Conservation (phyloP, 139 green algal species). For the Nannochloris sp. region DNA sequence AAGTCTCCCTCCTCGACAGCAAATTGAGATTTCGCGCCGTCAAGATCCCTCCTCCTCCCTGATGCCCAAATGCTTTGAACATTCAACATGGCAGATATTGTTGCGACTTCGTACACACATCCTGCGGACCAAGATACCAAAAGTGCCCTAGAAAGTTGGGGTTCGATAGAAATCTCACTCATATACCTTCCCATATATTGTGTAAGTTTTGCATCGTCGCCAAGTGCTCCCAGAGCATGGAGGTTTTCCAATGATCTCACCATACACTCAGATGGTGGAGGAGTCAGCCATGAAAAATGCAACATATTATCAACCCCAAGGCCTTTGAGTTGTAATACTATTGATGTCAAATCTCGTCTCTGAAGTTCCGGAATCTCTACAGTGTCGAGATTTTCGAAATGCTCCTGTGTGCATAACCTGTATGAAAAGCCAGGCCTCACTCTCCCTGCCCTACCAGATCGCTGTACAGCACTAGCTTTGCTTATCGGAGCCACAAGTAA, state of each 20-base stretch:
- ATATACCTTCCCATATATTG: conserved; percentile 50
- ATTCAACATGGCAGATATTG: conserved; percentile 85
- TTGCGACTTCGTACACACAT: conserved; percentile 67
- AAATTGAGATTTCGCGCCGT: conserved; percentile 82
- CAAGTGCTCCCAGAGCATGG: conserved; percentile 78
- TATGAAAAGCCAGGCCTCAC: conserved; percentile 74
- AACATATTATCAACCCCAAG: conserved; percentile 92
- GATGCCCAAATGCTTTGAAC: conserved; percentile 77
- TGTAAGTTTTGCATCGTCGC: conserved; percentile 31
- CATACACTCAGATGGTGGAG: conserved; percentile 64
- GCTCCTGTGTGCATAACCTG: conserved; percentile 71
- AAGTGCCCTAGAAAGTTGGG: conserved; percentile 81
- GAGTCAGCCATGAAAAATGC: conserved; percentile 95
- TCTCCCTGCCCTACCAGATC: conserved; percentile 79
- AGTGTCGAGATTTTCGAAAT: conserved; percentile 30
- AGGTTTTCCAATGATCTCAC: conserved; percentile 83
- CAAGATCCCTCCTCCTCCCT: conserved; percentile 74
- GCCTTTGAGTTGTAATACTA: conserved; percentile 73
- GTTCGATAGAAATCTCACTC: conserved; percentile 96
- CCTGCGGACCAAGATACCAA: conserved; percentile 61
- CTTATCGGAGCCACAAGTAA: conserved; percentile 50
- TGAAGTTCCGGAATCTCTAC: conserved; percentile 88
- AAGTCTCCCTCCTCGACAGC: conserved; percentile 95
- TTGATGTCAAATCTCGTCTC: conserved; percentile 75
- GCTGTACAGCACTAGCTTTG: conserved; percentile 73